Percentiles rank a stretch among this genome's conserved stretches.
These are phyloP conservation scores for Dichotomocladium elegans DNA, from an alignment of 371 early-diverging fungal species.

Conservation along the genomic window DNA sequence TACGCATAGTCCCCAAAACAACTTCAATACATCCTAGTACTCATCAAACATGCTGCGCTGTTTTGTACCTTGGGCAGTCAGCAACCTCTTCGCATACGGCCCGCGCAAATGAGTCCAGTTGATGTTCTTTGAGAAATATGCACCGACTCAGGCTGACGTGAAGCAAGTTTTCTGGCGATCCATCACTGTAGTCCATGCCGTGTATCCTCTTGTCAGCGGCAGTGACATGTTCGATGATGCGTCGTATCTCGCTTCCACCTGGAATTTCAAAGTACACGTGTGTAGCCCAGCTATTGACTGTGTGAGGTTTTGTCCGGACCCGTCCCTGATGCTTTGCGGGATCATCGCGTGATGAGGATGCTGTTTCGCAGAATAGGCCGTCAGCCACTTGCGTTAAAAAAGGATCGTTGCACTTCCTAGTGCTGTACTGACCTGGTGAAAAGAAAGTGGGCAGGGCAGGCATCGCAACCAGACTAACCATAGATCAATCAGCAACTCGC, in stretches of 20 bases:
- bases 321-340: slow-evolving; percentile 20
- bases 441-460: slow-evolving; percentile 12
- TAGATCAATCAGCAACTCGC: neutral
- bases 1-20: neutral
- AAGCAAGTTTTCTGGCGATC: slow-evolving; percentile 6
- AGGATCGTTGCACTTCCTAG: neutral
- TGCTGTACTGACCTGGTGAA: slow-evolving; percentile 3
- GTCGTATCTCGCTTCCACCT: slow-evolving; percentile 1
- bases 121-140: slow-evolving; percentile 31
- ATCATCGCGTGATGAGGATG: slow-evolving; percentile 2
- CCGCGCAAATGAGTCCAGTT: slow-evolving; percentile 23
- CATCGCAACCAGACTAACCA: neutral
- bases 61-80: neutral
- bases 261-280: slow-evolving; percentile 35
- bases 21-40: neutral
- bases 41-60: neutral
- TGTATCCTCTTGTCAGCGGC: neutral
- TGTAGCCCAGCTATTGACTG: slow-evolving; percentile 34
- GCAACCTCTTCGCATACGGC: slow-evolving; percentile 2
- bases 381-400: neutral
- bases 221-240: slow-evolving; percentile 1
- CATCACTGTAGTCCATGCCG: neutral
- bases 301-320: slow-evolving; percentile 23
- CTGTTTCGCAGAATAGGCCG: neutral
- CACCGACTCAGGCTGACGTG: slow-evolving; percentile 39